Percentiles rank a stretch among this genome's conserved stretches.
These are phyloP conservation scores for Ganoderma lucidum DNA, from an alignment of 1,284 basidiomycete genomes.

Conservation along the genomic window DNA sequence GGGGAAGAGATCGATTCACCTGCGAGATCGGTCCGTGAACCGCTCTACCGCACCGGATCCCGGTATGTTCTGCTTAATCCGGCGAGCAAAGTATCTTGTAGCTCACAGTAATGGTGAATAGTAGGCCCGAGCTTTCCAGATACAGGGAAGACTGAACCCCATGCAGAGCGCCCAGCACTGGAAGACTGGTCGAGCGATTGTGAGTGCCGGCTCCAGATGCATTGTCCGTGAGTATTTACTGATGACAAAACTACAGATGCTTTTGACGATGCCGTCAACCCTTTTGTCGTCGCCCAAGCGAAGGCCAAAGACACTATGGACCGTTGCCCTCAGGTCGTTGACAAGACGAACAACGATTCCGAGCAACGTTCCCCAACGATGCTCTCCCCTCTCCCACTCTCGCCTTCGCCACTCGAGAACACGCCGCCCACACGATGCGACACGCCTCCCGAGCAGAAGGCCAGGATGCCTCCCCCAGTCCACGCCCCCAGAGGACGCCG, in stretches of 20 bases:
- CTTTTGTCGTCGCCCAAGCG: background rate
- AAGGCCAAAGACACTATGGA: background rate
- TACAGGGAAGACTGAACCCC: background rate
- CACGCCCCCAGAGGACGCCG: slow-evolving; percentile 1
- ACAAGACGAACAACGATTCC: background rate
- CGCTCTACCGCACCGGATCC: background rate
- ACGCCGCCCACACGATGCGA: slow-evolving; percentile 5
- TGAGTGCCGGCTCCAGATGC: background rate
- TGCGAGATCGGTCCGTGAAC: background rate
- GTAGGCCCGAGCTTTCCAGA: background rate
- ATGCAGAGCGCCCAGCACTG: background rate
- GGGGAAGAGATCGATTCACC: background rate
- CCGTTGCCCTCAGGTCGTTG: background rate
- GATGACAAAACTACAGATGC: background rate
- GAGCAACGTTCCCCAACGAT: background rate
- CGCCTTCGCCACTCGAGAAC: background rate
- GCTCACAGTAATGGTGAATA: background rate
- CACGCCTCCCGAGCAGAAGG: background rate
- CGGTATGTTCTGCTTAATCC: background rate
- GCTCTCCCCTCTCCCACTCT: background rate
- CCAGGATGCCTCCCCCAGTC: background rate
- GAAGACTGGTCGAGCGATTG: slow-evolving; percentile 14
- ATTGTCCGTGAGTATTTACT: background rate
- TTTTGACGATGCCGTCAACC: slow-evolving; percentile 8
- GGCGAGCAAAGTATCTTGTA: background rate